Evolutionary conservation across 768 basidiomycete genomes (phyloP).

Genomic region (Tricholoma sp.): DNA sequence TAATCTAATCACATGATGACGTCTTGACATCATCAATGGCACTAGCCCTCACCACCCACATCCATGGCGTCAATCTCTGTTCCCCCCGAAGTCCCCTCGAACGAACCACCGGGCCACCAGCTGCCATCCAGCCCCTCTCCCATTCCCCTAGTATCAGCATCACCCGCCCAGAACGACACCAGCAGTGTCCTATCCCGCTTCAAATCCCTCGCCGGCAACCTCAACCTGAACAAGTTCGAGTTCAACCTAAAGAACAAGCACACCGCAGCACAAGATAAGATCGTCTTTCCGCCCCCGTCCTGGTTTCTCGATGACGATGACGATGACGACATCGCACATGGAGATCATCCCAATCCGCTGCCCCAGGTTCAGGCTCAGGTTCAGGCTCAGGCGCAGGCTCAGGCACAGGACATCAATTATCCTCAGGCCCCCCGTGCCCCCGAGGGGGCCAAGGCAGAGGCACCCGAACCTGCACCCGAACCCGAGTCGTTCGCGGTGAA

Average conservation of each 20-base stretch:
- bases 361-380: neutral
- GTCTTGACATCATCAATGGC: too few relatives aligned
- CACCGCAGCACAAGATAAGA: slow-evolving; percentile 13
- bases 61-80: too few relatives aligned
- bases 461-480: slow-evolving; percentile 30
- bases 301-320: slow-evolving; percentile 37
- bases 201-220: slow-evolving; percentile 26
- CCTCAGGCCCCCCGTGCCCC: too few relatives aligned
- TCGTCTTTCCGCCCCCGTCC: slow-evolving; percentile 42
- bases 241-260: slow-evolving; percentile 6
- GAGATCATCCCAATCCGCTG: neutral
- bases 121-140: too few relatives aligned
- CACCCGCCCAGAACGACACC: slow-evolving; percentile 25
- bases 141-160: neutral
- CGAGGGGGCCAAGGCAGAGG: slow-evolving; percentile 6
- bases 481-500: slow-evolving; percentile 32
- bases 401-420: neutral
- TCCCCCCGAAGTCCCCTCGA: too few relatives aligned
- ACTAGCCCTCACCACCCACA: too few relatives aligned
- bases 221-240: slow-evolving; percentile 7
- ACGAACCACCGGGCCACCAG: too few relatives aligned
- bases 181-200: slow-evolving; percentile 27
- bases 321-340: too few relatives aligned
- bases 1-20: too few relatives aligned
- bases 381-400: neutral